Evolutionary conservation across 495 filamentous ascomycete species (phyloP).

Genomic region (Immersiella caudata): DNA sequence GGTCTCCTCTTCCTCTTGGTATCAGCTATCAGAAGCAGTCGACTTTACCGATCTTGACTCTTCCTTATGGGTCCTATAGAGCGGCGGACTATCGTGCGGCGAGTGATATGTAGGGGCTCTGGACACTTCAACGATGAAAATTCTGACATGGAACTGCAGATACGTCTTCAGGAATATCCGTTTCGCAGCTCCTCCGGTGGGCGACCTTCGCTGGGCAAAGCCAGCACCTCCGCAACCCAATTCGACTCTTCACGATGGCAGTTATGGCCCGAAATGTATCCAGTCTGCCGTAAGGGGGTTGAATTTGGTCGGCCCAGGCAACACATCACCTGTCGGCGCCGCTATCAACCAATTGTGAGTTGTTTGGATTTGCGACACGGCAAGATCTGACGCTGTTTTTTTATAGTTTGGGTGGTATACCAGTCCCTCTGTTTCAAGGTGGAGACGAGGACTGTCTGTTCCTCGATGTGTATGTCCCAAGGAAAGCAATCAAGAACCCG

Average conservation of each 20-base stretch:
- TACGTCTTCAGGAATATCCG: slow-evolving; percentile 62
- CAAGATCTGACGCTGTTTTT: not conserved
- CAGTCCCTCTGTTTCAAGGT: slow-evolving; percentile 41
- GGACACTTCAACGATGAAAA: not conserved
- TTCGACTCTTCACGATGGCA: slow-evolving; percentile 54
- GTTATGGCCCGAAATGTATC: slow-evolving; percentile 48
- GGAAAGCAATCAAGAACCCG: slow-evolving; percentile 33
- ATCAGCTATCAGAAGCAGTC: slow-evolving; percentile 24
- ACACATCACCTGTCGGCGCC: slow-evolving; percentile 39
- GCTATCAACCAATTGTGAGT: slow-evolving; percentile 44
- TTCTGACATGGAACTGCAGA: slow-evolving; percentile 18
- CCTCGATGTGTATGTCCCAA: slow-evolving; percentile 49
- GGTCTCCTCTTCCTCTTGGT: slow-evolving; percentile 21
- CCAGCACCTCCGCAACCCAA: slow-evolving; percentile 53
- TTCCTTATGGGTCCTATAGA: slow-evolving; percentile 38
- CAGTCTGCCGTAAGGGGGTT: slow-evolving; percentile 44
- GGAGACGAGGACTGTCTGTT: slow-evolving; percentile 56
- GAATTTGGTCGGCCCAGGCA: slow-evolving; percentile 41
- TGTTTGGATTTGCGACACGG: not conserved
- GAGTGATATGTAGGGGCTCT: slow-evolving; percentile 26
- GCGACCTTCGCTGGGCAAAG: slow-evolving; percentile 58
- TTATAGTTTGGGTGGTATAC: slow-evolving; percentile 38
- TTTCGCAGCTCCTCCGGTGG: slow-evolving; percentile 58
- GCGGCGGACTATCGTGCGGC: slow-evolving; percentile 26
- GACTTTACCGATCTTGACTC: slow-evolving; percentile 26